Conservation (phyloP, 108 stramenopile species). For the Cyclotella choctawhatcheeana region DNA sequence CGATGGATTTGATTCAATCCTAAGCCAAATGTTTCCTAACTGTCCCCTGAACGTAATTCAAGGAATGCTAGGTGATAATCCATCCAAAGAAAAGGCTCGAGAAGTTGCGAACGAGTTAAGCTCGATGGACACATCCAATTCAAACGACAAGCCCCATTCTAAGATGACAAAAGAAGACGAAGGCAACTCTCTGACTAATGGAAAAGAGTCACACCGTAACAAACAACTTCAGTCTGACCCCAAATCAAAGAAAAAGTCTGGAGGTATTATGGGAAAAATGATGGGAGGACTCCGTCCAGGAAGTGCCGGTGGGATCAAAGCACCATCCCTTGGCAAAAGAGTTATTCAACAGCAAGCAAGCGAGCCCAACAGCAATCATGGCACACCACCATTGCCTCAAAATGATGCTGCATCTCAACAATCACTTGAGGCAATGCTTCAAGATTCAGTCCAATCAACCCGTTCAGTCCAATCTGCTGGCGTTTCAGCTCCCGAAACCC, state of each 20-base stretch:
- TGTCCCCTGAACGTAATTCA: constrained; percentile 52
- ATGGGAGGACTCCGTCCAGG: constrained; percentile 22
- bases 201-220: background rate
- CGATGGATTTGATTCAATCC: constrained; percentile 51
- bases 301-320: constrained; percentile 7
- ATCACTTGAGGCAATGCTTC: constrained; percentile 66
- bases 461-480: constrained; percentile 55
- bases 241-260: constrained; percentile 27
- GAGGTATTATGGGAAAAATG: constrained; percentile 31
- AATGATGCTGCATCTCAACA: constrained; percentile 57
- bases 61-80: constrained; percentile 60
- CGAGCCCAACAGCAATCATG: constrained; percentile 6
- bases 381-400: constrained; percentile 30
- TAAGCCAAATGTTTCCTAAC: constrained; percentile 76
- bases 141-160: constrained; percentile 4
- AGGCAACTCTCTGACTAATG: background rate
- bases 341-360: constrained; percentile 15
- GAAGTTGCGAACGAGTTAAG: constrained; percentile 67
- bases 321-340: constrained; percentile 10
- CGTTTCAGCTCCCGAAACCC: constrained; percentile 50
- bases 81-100: constrained; percentile 61
- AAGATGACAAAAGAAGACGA: constrained; percentile 6
- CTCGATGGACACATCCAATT: background rate
- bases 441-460: constrained; percentile 55
- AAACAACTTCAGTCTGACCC: background rate